These are phyloP conservation scores for Rosa chinensis DNA, from an alignment of 306 rosid genomes.

Conservation along the genomic window DNA sequence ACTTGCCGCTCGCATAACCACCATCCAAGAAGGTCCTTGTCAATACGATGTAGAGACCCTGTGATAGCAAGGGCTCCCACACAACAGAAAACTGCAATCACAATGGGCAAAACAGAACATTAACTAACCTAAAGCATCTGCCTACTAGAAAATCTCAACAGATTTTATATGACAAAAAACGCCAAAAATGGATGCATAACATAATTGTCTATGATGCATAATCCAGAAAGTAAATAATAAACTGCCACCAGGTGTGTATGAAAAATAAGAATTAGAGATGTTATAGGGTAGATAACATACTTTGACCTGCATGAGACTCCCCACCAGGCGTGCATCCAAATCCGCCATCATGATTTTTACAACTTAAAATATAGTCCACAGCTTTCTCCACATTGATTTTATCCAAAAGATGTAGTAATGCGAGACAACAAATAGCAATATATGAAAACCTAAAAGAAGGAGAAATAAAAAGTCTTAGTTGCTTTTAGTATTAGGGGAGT, in stretches of 20 bases:
- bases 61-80: slow-evolving; percentile 89
- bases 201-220: too few relatives aligned
- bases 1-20: slow-evolving; percentile 95
- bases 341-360: slow-evolving; percentile 90
- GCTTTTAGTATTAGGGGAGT: not conserved
- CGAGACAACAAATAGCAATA: slow-evolving; percentile 63
- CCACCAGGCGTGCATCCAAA: slow-evolving; percentile 92
- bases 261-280: not conserved
- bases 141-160: not conserved
- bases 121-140: not conserved
- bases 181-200: too few relatives aligned
- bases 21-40: slow-evolving; percentile 93
- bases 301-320: slow-evolving; percentile 93
- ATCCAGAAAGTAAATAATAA: not conserved
- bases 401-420: slow-evolving; percentile 56
- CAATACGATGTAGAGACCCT: slow-evolving; percentile 77
- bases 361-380: slow-evolving; percentile 69
- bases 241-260: not conserved
- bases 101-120: slow-evolving; percentile 19
- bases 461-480: not conserved
- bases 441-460: slow-evolving; percentile 73
- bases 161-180: not conserved
- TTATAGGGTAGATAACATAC: slow-evolving; percentile 39
- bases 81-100: slow-evolving; percentile 83
- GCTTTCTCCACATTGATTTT: slow-evolving; percentile 81